phyloP scores from a whole-genome alignment of 2,329 filamentous ascomycete genomes.

The Nothomitra cinnamomea region DNA sequence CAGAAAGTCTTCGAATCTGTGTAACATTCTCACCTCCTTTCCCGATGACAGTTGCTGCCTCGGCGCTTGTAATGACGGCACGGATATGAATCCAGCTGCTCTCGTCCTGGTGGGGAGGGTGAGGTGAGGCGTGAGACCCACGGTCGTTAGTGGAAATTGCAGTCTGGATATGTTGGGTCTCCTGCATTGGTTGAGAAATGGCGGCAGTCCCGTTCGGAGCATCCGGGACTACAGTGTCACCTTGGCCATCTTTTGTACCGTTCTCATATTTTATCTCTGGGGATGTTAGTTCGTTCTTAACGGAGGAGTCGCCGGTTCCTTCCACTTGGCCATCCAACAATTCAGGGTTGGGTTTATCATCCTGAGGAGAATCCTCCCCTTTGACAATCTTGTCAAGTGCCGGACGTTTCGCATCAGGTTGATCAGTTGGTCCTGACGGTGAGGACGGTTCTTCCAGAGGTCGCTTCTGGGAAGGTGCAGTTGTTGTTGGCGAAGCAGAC shows the following conservation, averaged over 20 bases:
- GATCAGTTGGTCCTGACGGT: slow-evolving; percentile 75
- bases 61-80: slow-evolving; percentile 90
- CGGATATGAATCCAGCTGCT: slow-evolving; percentile 93
- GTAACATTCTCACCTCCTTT: slow-evolving; percentile 98
- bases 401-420: slow-evolving; percentile 92
- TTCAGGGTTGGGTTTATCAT: slow-evolving; percentile 32
- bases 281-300: slow-evolving; percentile 27
- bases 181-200: not conserved
- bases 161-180: slow-evolving; percentile 40
- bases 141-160: slow-evolving; percentile 36
- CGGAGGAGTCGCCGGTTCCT: slow-evolving; percentile 26
- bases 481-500: slow-evolving; percentile 31
- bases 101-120: slow-evolving; percentile 51
- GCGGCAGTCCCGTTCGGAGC: slow-evolving; percentile 31
- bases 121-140: slow-evolving; percentile 21
- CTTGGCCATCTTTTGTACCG: slow-evolving; percentile 40
- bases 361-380: slow-evolving; percentile 34
- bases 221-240: slow-evolving; percentile 53
- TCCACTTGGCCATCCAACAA: slow-evolving; percentile 15
- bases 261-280: slow-evolving; percentile 21
- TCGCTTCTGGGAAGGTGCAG: slow-evolving; percentile 61
- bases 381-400: slow-evolving; percentile 84
- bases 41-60: slow-evolving; percentile 94
- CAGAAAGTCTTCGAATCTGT: slow-evolving; percentile 85
- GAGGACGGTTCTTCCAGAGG: slow-evolving; percentile 95